These are phyloP conservation scores for Pseudogymnoascus sp. DNA, from an alignment of 2,329 filamentous ascomycete genomes.

Conservation along the genomic window DNA sequence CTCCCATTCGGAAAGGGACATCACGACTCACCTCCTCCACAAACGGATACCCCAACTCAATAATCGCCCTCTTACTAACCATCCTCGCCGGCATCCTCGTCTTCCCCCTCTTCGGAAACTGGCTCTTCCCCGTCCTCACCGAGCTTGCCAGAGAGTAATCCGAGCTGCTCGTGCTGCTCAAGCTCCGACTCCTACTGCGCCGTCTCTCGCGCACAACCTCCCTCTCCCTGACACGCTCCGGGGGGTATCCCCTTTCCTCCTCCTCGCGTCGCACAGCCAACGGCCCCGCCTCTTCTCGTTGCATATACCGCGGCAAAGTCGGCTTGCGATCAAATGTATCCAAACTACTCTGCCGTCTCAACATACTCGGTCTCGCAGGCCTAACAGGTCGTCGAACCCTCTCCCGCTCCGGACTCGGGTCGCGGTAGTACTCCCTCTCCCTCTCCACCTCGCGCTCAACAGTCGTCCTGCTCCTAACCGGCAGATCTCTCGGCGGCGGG, in stretches of 20 bases:
- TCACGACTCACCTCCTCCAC: constrained; percentile 63
- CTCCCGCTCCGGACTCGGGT: not conserved
- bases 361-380: constrained; percentile 53
- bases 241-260: constrained; percentile 43
- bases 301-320: constrained; percentile 35
- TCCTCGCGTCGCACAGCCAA: constrained; percentile 42
- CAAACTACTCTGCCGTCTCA: constrained; percentile 78
- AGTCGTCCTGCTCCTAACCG: not conserved
- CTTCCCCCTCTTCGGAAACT: constrained; percentile 77
- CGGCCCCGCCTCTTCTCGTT: constrained; percentile 52
- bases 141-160: constrained; percentile 11
- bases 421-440: not conserved
- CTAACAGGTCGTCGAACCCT: not conserved
- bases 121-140: constrained; percentile 32
- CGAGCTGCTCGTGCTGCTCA: constrained; percentile 21
- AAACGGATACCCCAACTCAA: constrained; percentile 78
- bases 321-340: constrained; percentile 82
- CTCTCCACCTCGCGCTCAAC: not conserved
- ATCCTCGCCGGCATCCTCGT: constrained; percentile 77
- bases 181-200: constrained; percentile 30
- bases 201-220: constrained; percentile 46
- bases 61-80: constrained; percentile 70
- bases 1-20: not conserved
- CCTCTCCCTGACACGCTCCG: constrained; percentile 49
- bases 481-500: not conserved